phyloP scores from a whole-genome alignment of 192 early-diverging fungal genomes.

The Fimicolochytrium jonesii region DNA sequence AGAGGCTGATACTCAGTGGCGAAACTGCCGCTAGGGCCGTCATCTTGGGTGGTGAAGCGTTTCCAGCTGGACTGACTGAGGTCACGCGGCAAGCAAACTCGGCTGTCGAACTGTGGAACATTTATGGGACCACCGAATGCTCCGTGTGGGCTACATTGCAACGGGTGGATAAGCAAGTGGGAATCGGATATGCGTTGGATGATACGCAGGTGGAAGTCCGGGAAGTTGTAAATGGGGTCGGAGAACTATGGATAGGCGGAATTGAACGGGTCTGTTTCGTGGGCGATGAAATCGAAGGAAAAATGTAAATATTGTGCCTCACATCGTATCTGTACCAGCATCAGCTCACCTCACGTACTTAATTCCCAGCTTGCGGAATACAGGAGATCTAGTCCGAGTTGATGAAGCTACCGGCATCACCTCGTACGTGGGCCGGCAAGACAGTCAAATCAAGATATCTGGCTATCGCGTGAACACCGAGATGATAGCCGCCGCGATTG shows the following conservation, averaged over 20 bases:
- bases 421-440: neutral
- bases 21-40: neutral
- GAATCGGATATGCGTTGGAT: neutral
- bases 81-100: neutral
- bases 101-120: neutral
- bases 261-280: neutral
- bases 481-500: neutral
- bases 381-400: neutral
- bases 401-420: neutral
- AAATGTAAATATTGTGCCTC: no score
- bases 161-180: neutral
- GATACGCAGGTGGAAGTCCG: neutral
- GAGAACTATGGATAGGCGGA: neutral
- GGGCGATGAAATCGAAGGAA: neutral
- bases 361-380: neutral
- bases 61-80: neutral
- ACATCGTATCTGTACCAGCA: no score
- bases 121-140: constrained; percentile 2
- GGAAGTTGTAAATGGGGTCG: neutral
- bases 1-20: neutral
- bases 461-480: neutral
- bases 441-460: neutral
- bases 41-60: neutral
- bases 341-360: neutral
- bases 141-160: neutral